Conservation (phyloP, 148 eudicot species). For the Dianthus caryophyllus region DNA sequence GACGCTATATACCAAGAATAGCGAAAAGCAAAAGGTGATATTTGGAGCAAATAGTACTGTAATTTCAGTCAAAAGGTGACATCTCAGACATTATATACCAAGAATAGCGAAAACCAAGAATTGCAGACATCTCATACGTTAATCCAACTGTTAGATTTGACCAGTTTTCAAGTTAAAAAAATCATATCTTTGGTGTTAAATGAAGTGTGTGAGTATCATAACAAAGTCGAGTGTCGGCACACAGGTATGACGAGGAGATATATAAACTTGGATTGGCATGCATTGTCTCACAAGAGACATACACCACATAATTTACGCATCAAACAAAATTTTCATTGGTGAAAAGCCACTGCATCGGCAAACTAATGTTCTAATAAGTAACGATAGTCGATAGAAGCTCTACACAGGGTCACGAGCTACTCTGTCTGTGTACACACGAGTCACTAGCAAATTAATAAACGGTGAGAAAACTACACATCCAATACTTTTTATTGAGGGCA, state of each 20-base stretch:
- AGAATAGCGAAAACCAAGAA: not conserved
- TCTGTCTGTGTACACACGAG: not conserved
- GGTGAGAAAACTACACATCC: not conserved
- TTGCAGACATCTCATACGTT: too few relatives aligned
- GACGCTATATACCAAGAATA: not conserved
- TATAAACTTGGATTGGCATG: too few relatives aligned
- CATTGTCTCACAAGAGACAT: not conserved
- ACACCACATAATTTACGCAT: not conserved
- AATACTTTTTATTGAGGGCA: not conserved
- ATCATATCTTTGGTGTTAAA: too few relatives aligned
- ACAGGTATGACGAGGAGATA: too few relatives aligned
- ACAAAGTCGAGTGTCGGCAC: too few relatives aligned
- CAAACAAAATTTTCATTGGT: not conserved
- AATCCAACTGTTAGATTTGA: too few relatives aligned
- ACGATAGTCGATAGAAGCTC: not conserved
- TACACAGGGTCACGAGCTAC: not conserved
- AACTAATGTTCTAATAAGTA: not conserved
- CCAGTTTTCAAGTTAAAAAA: too few relatives aligned
- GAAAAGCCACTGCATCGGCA: not conserved
- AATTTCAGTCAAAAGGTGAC: too few relatives aligned
- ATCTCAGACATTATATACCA: conserved; percentile 4
- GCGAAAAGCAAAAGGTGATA: too few relatives aligned
- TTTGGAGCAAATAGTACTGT: not conserved
- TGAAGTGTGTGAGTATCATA: too few relatives aligned
- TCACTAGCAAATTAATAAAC: not conserved